These are phyloP conservation scores for Pelargonium australe DNA, from an alignment of 441 rosid genomes.

Conservation along the genomic window DNA sequence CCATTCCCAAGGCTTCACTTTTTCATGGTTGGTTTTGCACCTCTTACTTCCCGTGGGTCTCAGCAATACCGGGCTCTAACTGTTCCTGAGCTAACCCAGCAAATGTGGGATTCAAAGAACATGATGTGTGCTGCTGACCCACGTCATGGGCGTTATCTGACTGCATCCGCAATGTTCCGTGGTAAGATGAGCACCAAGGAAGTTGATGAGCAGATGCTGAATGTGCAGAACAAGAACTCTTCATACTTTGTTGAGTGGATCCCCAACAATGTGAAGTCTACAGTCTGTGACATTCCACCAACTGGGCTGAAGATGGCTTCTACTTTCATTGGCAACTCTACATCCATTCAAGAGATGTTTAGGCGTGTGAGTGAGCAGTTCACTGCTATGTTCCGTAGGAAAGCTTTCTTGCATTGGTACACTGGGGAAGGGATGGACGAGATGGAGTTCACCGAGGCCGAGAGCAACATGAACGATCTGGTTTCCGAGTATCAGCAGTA, in stretches of 20 bases:
- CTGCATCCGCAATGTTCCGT: constrained; percentile 78
- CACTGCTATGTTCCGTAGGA: constrained; percentile 76
- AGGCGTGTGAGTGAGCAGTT: constrained; percentile 77
- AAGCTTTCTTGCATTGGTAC: constrained; percentile 83
- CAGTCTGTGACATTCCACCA: constrained; percentile 74
- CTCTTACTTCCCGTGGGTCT: constrained; percentile 77
- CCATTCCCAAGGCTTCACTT: constrained; percentile 85
- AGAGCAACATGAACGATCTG: constrained; percentile 73
- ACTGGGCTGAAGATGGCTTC: constrained; percentile 76
- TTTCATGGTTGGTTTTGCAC: constrained; percentile 81
- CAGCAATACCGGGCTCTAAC: constrained; percentile 70
- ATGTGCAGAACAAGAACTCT: constrained; percentile 78
- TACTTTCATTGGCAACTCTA: constrained; percentile 67
- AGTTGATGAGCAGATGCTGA: constrained; percentile 75
- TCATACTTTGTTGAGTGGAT: constrained; percentile 84
- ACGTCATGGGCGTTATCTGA: constrained; percentile 60
- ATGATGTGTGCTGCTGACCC: constrained; percentile 85
- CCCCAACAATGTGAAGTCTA: constrained; percentile 73
- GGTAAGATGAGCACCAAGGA: constrained; percentile 80
- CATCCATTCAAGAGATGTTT: constrained; percentile 76
- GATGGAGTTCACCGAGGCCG: constrained; percentile 73
- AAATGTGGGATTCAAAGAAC: constrained; percentile 82
- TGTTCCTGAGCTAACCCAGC: constrained; percentile 74
- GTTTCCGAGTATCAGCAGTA: constrained; percentile 78
- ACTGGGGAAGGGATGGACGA: constrained; percentile 75